Base-by-base conservation (phyloP, 495 filamentous ascomycete genomes). In the Pseudevernia furfuracea region DNA sequence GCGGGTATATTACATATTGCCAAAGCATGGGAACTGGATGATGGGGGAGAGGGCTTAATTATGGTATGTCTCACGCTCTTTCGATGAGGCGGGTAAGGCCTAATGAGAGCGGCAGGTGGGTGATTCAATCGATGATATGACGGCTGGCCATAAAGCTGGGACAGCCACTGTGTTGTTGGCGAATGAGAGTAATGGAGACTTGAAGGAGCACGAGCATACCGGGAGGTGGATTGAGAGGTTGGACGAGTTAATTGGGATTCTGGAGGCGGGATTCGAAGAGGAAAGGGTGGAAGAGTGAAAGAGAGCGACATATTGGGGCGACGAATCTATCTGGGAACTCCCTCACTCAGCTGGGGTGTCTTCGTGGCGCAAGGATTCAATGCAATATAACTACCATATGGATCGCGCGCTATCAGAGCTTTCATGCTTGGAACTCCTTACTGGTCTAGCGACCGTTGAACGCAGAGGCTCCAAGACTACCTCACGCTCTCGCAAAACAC, bases 91-190 rank as follows among this genome's bases (percentile, higher is more conserved):
- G 9, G 1, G 25, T 34, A 4, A 23, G n/a, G 7, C 4, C 25
- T 15, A 19, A 12, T 7, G 7, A 12, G 25, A 7, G 10, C 19
- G 79, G 79, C 41, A 88, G 85, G 85, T 92, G 17, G 93, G 93
- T 10, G 93, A 98, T 71, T 91, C 87, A 60, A 83, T 95, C 60
- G 94, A 98, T 71, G 94, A 98, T 73, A 92, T 98, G 84, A 91
- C 88, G 28, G 89, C 94, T 10, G 94, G 94, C 0, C 82, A 87
- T 67, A 79, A 78, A 53, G 94, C 94, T 14, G 93, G 93, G 6
- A 89, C 92, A 12, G 91, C 90, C 32, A 97, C 94, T 8, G 91
- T 96, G 58, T 74, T 98, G 71, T 80, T 98, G 49, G 80, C 87
- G 17, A 96, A 94, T 72, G 86, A 91, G 55, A 86, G 80, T 32